These are phyloP conservation scores for Apiospora malaysiana DNA, from an alignment of 2,329 filamentous ascomycete genomes.

Conservation along the genomic window DNA sequence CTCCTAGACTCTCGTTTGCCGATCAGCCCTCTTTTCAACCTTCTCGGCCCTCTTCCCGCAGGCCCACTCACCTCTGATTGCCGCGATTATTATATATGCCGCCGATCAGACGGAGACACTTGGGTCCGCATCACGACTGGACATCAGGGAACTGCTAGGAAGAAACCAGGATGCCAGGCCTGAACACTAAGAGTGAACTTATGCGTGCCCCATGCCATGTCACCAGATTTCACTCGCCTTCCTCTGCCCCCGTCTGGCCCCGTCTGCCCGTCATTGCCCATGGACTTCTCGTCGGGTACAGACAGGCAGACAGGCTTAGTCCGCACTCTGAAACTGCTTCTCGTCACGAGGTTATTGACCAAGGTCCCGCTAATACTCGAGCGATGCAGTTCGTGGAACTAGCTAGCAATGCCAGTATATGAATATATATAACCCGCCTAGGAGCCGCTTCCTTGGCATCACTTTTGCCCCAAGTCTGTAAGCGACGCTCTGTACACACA, in stretches of 20 bases:
- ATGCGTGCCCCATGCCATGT: background rate
- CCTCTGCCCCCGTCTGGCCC: background rate
- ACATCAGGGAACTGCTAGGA: background rate
- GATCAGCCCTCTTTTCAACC: background rate
- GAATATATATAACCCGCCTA: background rate
- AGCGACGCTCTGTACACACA: background rate
- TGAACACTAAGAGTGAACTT: background rate
- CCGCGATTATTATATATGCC: constrained; percentile 2
- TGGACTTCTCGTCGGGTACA: background rate
- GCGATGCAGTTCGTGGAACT: background rate
- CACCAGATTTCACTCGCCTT: background rate
- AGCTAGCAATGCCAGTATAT: background rate
- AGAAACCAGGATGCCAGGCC: background rate
- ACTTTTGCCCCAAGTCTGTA: background rate
- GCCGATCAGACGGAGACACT: constrained; percentile 3
- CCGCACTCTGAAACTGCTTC: constrained; percentile 10
- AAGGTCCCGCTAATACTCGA: background rate
- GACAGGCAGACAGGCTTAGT: background rate
- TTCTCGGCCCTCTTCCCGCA: constrained; percentile 1
- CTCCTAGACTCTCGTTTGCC: too few species aligned
- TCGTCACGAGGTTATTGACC: constrained; percentile 2
- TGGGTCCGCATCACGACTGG: background rate
- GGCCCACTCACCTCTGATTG: constrained; percentile 8
- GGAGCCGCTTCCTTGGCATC: constrained; percentile 5
- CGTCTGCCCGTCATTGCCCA: background rate